Evolutionary conservation across 495 filamentous ascomycete genomes (phyloP).

Genomic region (Aspergillus ostianus): DNA sequence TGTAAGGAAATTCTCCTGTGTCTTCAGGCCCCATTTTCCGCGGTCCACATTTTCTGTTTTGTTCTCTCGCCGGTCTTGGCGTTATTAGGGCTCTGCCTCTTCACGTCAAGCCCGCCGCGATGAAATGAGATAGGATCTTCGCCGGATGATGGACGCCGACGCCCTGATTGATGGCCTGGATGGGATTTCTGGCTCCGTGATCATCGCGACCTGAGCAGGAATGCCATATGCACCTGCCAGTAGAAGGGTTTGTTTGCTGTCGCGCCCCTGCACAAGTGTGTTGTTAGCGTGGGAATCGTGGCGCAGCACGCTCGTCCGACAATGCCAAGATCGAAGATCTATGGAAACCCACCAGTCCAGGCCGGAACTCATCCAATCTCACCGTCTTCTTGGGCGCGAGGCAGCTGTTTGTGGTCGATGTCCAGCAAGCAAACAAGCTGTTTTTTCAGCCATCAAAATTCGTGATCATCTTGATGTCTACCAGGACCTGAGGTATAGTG

Average conservation of each 20-base stretch:
- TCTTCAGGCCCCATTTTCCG: not conserved
- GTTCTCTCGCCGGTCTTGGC: no score
- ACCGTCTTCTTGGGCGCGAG: not conserved
- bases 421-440: no score
- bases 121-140: not conserved
- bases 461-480: no score
- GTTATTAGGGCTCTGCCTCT: not conserved
- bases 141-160: not conserved
- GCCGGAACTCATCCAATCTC: not conserved
- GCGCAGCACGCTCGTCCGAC: constrained; percentile 12
- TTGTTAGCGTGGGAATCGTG: constrained; percentile 6
- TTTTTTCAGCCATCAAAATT: no score
- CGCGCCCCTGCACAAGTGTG: not conserved
- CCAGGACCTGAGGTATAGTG: not conserved
- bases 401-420: no score
- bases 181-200: not conserved
- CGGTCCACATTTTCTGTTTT: not conserved
- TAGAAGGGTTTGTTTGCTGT: not conserved
- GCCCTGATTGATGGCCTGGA: not conserved
- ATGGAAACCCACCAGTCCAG: not conserved
- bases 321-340: constrained; percentile 8
- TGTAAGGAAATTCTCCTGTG: not conserved
- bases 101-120: not conserved
- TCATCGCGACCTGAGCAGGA: not conserved
- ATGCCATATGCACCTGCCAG: not conserved